These are phyloP conservation scores for Pilaira anomala DNA, from an alignment of 192 early-diverging fungal genomes.

Conservation along the genomic window DNA sequence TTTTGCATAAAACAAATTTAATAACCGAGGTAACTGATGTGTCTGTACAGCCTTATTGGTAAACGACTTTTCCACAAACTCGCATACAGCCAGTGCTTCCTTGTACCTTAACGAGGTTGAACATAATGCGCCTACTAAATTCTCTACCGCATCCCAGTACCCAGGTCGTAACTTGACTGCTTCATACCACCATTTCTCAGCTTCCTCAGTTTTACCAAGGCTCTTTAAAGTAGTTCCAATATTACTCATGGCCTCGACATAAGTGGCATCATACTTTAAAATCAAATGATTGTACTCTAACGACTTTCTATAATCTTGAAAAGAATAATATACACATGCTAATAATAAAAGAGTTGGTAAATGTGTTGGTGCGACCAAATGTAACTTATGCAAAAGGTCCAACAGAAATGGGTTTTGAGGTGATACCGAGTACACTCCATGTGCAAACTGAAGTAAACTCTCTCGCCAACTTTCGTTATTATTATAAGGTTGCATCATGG, in stretches of 20 bases:
- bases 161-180: constrained; percentile 82
- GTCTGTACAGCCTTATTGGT: constrained; percentile 43
- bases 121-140: constrained; percentile 80
- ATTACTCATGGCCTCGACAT: constrained; percentile 90
- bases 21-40: constrained; percentile 67
- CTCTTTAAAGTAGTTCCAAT: constrained; percentile 86
- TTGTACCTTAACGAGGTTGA: constrained; percentile 51
- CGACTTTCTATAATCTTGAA: constrained; percentile 66
- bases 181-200: constrained; percentile 81
- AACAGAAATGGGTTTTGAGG: constrained; percentile 51
- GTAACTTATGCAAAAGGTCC: constrained; percentile 49
- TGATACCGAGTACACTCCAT: constrained; percentile 56
- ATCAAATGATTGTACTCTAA: constrained; percentile 81
- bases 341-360: constrained; percentile 82
- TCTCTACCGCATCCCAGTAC: constrained; percentile 92
- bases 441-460: constrained; percentile 59
- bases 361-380: constrained; percentile 58
- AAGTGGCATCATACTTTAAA: constrained; percentile 75
- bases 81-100: constrained; percentile 82
- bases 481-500: background rate
- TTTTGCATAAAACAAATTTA: constrained; percentile 84
- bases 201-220: constrained; percentile 66
- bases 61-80: constrained; percentile 68
- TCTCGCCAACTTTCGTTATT: constrained; percentile 42
- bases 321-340: constrained; percentile 85